Evolutionary conservation across 306 rosid species (phyloP).

Genomic region (Pyrus betulifolia): DNA sequence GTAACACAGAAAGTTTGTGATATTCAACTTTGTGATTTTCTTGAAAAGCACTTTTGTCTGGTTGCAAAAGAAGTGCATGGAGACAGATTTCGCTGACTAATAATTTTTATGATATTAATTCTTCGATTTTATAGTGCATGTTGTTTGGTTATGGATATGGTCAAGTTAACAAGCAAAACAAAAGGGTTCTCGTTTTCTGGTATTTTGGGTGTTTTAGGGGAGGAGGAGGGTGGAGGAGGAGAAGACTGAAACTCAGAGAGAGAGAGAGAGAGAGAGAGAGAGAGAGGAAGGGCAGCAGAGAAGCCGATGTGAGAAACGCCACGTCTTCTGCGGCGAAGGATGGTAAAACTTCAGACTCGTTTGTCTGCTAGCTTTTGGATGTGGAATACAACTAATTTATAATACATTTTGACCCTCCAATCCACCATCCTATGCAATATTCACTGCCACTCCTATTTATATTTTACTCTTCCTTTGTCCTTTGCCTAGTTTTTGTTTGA

Average conservation of each 20-base stretch:
- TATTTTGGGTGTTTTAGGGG: slow-evolving; percentile 25
- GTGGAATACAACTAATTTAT: slow-evolving; percentile 46
- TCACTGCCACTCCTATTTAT: background rate
- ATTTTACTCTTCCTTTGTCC: background rate
- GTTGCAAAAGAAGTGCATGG: background rate
- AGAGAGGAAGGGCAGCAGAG: slow-evolving; percentile 4
- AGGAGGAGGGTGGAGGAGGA: slow-evolving; percentile 1
- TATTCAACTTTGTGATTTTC: slow-evolving; percentile 1
- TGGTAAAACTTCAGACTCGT: slow-evolving; percentile 35
- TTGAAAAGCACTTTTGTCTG: slow-evolving; percentile 23
- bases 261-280: background rate
- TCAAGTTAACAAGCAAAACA: slow-evolving; percentile 11
- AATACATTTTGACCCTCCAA: background rate
- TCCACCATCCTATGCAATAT: slow-evolving; percentile 3
- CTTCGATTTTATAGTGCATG: slow-evolving; percentile 19
- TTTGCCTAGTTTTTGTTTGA: background rate
- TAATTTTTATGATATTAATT: slow-evolving; percentile 1
- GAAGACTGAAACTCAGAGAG: background rate
- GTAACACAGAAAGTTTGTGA: background rate
- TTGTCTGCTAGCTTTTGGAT: slow-evolving; percentile 71
- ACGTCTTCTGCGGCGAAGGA: slow-evolving; percentile 69
- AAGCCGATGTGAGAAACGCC: slow-evolving; percentile 58
- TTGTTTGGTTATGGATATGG: slow-evolving; percentile 15
- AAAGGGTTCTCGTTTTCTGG: slow-evolving; percentile 32
- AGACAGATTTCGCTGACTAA: slow-evolving; percentile 6